A percentile compares a stretch with the other conserved stretches of the same genome.
phyloP scores from a whole-genome alignment of 179 eudicot genomes.

The Silene noctiflora region DNA sequence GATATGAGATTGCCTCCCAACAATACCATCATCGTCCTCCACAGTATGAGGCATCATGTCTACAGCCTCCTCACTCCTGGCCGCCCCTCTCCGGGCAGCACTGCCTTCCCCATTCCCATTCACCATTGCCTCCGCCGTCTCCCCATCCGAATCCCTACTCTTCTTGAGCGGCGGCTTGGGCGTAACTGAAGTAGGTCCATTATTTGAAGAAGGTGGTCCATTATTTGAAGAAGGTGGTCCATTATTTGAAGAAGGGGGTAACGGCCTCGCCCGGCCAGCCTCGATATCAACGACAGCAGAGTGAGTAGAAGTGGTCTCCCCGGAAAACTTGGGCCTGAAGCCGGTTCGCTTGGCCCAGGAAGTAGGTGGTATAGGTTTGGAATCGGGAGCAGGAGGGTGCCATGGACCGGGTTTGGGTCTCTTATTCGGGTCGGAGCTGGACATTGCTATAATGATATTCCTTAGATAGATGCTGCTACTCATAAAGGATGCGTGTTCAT shows the following conservation, averaged over 20 bases:
- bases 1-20: conserved; percentile 64
- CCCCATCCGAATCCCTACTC: conserved; percentile 53
- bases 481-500: too few species aligned
- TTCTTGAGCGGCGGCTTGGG: conserved; percentile 23
- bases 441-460: conserved; percentile 39
- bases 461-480: too few species aligned
- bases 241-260: conserved; percentile 16
- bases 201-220: too few species aligned
- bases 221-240: too few species aligned
- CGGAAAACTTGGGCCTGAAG: conserved; percentile 85
- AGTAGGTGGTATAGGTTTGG: conserved; percentile 66
- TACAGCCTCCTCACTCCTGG: conserved; percentile 42
- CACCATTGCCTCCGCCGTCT: conserved; percentile 15
- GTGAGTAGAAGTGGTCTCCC: conserved; percentile 57
- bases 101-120: conserved; percentile 4
- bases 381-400: conserved; percentile 58
- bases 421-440: conserved; percentile 67
- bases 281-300: conserved; percentile 67
- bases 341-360: conserved; percentile 94
- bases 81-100: conserved; percentile 33
- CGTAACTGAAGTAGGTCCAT: too few species aligned
- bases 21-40: conserved; percentile 73
- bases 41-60: conserved; percentile 47
- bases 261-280: conserved; percentile 45
- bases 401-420: conserved; percentile 71